phyloP scores from a whole-genome alignment of 106 monocot genomes.

The Dendrobium chrysotoxum region DNA sequence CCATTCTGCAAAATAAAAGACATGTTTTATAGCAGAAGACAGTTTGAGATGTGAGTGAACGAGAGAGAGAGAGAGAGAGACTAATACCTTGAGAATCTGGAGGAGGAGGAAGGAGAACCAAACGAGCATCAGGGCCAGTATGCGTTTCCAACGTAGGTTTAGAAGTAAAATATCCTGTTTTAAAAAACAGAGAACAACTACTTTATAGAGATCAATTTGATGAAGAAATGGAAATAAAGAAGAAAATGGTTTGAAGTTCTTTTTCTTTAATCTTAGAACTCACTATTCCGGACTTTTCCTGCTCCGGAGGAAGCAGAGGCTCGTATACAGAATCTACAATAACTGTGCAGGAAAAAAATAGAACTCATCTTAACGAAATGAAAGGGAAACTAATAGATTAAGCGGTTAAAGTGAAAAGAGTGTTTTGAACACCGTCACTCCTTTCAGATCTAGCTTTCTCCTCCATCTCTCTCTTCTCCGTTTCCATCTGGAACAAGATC shows the following conservation, averaged over 20 bases:
- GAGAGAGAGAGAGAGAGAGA: neutral
- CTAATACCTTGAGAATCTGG: slow-evolving; percentile 65
- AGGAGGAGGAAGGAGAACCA: slow-evolving; percentile 80
- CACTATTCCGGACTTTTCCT: slow-evolving; percentile 47
- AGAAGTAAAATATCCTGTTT: slow-evolving; percentile 57
- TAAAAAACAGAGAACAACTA: neutral
- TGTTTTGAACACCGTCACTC: slow-evolving; percentile 16
- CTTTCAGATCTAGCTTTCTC: slow-evolving; percentile 6
- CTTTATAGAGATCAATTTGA: neutral
- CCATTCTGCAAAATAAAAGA: slow-evolving; percentile 51
- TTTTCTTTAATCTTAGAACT: neutral
- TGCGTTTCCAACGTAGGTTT: slow-evolving; percentile 75
- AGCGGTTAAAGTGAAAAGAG: neutral
- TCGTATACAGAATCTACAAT: slow-evolving; percentile 25
- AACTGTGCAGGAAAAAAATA: slow-evolving; percentile 14
- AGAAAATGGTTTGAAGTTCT: neutral
- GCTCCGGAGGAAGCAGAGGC: slow-evolving; percentile 42
- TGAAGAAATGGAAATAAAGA: neutral
- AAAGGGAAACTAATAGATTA: neutral
- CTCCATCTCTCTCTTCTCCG: slow-evolving; percentile 28
- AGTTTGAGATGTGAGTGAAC: neutral
- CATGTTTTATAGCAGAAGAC: neutral
- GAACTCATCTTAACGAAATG: neutral
- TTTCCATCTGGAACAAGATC: slow-evolving; percentile 36
- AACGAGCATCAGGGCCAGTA: slow-evolving; percentile 53